Evolutionary conservation across 345 rosid genomes (phyloP).

Genomic region (Ricinus communis): DNA sequence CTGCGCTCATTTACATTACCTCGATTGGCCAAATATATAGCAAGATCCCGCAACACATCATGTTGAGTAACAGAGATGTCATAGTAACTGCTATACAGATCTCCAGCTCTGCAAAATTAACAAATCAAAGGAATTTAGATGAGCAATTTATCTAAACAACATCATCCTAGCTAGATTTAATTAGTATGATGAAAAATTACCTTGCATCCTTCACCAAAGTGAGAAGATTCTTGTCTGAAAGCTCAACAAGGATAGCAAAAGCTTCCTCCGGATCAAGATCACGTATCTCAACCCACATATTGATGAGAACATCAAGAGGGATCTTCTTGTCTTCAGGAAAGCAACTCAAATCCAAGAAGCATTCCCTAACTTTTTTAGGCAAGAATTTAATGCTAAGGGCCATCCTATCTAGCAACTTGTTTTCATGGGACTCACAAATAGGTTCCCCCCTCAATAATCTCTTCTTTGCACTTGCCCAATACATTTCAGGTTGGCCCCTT

Average conservation of each 20-base stretch:
- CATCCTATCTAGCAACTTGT: slow-evolving; percentile 67
- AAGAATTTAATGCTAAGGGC: slow-evolving; percentile 62
- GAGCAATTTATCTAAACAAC: background rate
- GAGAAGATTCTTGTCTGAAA: slow-evolving; percentile 73
- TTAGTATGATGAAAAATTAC: slow-evolving; percentile 30
- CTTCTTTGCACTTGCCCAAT: slow-evolving; percentile 64
- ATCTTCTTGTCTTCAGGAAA: slow-evolving; percentile 95
- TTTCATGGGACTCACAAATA: slow-evolving; percentile 70
- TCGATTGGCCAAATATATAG: slow-evolving; percentile 53
- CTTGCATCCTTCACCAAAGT: slow-evolving; percentile 77
- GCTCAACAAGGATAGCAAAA: slow-evolving; percentile 64
- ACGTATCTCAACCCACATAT: slow-evolving; percentile 80
- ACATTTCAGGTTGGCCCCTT: slow-evolving; percentile 56
- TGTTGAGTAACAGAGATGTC: slow-evolving; percentile 80
- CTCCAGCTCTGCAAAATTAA: slow-evolving; percentile 61
- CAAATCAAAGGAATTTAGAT: slow-evolving; percentile 3
- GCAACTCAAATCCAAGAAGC: slow-evolving; percentile 92
- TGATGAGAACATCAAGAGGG: slow-evolving; percentile 79
- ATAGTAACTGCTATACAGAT: slow-evolving; percentile 58
- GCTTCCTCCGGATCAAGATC: slow-evolving; percentile 60
- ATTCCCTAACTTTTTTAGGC: slow-evolving; percentile 48
- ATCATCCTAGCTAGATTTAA: background rate
- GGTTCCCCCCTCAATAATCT: slow-evolving; percentile 71
- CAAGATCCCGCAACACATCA: slow-evolving; percentile 88
- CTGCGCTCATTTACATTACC: slow-evolving; percentile 47